These are phyloP conservation scores for Trichoderma atrobrunneum DNA, from an alignment of 2,329 filamentous ascomycete genomes.

Conservation along the genomic window DNA sequence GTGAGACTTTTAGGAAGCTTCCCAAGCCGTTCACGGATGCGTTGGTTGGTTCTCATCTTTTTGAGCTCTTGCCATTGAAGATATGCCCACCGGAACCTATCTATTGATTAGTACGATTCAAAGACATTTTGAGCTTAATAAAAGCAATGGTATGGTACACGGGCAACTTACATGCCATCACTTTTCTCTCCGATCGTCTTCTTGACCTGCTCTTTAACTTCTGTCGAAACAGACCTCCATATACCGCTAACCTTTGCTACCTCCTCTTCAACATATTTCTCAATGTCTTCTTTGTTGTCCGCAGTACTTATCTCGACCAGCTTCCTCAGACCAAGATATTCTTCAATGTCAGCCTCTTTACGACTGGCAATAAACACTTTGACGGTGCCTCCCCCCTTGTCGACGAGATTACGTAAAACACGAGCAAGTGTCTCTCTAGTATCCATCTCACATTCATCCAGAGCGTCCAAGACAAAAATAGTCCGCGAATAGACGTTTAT, in stretches of 20 bases:
- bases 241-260: not conserved
- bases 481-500: not conserved
- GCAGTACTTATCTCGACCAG: not conserved
- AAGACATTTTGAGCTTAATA: too few relatives aligned
- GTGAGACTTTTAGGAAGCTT: not conserved
- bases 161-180: not conserved
- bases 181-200: not conserved
- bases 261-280: not conserved
- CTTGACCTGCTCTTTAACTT: not conserved
- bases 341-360: not conserved
- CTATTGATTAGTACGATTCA: not conserved
- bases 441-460: not conserved
- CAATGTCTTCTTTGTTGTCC: not conserved
- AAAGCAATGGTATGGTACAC: not conserved
- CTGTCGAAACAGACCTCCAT: not conserved
- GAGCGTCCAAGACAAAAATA: not conserved
- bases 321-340: not conserved
- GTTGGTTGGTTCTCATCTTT: not conserved
- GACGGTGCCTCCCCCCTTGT: not conserved
- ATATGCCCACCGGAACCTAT: not conserved
- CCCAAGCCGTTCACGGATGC: not conserved
- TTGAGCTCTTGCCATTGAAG: constrained; percentile 1
- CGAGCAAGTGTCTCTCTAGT: not conserved
- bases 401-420: not conserved
- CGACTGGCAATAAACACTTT: not conserved